Percentiles rank a stretch among this genome's conserved stretches.
Evolutionary conservation across 2,329 filamentous ascomycete species (phyloP).

Genomic region (Pseudogymnoascus sp.): DNA sequence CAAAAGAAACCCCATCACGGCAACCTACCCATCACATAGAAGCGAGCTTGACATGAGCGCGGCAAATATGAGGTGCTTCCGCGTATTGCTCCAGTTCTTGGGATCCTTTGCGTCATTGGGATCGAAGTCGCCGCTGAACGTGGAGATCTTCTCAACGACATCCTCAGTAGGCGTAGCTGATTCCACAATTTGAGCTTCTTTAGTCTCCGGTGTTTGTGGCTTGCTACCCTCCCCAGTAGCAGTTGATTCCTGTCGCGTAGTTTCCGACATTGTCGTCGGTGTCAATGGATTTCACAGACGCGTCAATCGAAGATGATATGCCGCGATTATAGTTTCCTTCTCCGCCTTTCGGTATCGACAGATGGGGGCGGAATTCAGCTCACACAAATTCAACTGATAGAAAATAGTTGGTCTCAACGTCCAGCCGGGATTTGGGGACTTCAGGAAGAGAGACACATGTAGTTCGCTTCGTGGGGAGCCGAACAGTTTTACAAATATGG

Average conservation of each 20-base stretch:
- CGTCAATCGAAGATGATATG: not conserved
- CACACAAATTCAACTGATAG: not conserved
- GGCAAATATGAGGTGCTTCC: not conserved
- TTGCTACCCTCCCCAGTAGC: not conserved
- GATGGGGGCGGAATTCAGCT: not conserved
- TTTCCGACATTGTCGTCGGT: not conserved
- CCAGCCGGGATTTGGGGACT: not conserved
- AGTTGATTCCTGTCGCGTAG: not conserved
- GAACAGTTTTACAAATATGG: not conserved
- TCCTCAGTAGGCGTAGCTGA: not conserved
- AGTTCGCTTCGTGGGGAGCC: not conserved
- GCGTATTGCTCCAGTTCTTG: not conserved
- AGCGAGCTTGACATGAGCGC: not conserved
- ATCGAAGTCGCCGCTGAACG: not conserved
- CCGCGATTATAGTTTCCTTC: not conserved
- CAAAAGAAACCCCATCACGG: not conserved
- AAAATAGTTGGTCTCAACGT: not conserved
- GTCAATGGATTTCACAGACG: not conserved
- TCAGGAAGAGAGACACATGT: not conserved
- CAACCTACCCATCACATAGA: not conserved
- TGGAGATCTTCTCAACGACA: not conserved
- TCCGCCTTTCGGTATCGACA: not conserved
- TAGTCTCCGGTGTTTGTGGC: not conserved
- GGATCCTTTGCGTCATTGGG: not conserved
- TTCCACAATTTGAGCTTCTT: not conserved